phyloP scores from a whole-genome alignment of 73 alveolate genomes.

The Uronychia setigera region DNA sequence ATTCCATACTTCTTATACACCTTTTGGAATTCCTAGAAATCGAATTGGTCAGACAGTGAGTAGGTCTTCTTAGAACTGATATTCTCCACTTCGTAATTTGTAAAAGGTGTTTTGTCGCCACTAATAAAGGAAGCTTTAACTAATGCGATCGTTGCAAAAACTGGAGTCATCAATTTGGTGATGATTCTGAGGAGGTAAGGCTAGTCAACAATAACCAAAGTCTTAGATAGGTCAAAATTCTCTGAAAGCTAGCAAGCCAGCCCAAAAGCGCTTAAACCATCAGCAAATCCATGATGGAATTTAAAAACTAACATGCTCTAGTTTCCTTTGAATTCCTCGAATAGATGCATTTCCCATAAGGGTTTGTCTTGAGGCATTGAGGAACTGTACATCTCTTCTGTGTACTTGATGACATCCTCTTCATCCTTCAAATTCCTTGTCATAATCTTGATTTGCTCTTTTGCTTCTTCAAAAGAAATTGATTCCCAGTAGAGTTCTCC shows the following conservation, averaged over 20 bases:
- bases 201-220: background rate
- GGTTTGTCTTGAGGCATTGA: slow-evolving; percentile 1
- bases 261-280: background rate
- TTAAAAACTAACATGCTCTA: background rate
- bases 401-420: background rate
- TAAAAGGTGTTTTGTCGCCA: background rate
- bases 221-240: background rate
- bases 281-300: slow-evolving; percentile 2
- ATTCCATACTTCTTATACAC: background rate
- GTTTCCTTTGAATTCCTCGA: background rate
- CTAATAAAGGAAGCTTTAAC: background rate
- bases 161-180: background rate
- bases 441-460: background rate
- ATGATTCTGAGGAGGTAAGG: background rate
- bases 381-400: background rate
- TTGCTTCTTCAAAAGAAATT: background rate
- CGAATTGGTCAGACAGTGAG: background rate
- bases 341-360: background rate
- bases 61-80: background rate
- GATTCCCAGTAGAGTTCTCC: background rate
- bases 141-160: background rate
- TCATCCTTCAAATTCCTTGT: background rate
- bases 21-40: background rate
- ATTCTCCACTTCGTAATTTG: background rate
- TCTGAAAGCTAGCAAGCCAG: background rate